Percentiles rank a stretch among this genome's conserved stretches.
phyloP scores from a whole-genome alignment of 2,329 filamentous ascomycete species.

The Penicillium vulpinum region DNA sequence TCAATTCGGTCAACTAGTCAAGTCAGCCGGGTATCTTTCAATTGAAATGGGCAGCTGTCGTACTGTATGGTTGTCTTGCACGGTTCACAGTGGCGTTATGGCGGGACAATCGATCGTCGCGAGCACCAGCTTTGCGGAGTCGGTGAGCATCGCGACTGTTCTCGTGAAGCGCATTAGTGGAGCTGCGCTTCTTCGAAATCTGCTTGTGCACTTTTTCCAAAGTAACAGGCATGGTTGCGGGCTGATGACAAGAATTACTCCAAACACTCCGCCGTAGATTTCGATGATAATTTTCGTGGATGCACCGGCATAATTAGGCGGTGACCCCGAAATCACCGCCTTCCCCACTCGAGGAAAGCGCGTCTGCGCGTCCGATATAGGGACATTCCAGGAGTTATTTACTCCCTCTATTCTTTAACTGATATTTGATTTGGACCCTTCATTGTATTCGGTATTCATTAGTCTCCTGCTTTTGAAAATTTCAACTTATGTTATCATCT shows the following conservation, averaged over 20 bases:
- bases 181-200: constrained; percentile 81
- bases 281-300: constrained; percentile 28
- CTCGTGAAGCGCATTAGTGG: constrained; percentile 75
- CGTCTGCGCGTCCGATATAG: constrained; percentile 37
- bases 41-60: constrained; percentile 21
- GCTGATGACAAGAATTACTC: constrained; percentile 1
- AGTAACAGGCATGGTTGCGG: constrained; percentile 62
- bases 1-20: constrained; percentile 62
- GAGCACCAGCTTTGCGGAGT: constrained; percentile 72
- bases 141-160: constrained; percentile 84
- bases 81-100: constrained; percentile 69
- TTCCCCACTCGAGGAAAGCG: constrained; percentile 26
- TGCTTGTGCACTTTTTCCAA: constrained; percentile 84
- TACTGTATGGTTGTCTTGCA: constrained; percentile 72
- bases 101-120: constrained; percentile 80
- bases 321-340: constrained; percentile 24
- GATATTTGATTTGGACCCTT: constrained; percentile 6
- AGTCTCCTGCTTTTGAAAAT: constrained; percentile 7
- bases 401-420: constrained; percentile 11
- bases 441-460: constrained; percentile 6
- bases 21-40: neutral
- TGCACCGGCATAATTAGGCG: constrained; percentile 36
- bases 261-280: constrained; percentile 1
- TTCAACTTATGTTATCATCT: constrained; percentile 21
- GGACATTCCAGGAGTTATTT: constrained; percentile 35